phyloP scores from a whole-genome alignment of 106 monocot genomes.

The Triglochin maritima region DNA sequence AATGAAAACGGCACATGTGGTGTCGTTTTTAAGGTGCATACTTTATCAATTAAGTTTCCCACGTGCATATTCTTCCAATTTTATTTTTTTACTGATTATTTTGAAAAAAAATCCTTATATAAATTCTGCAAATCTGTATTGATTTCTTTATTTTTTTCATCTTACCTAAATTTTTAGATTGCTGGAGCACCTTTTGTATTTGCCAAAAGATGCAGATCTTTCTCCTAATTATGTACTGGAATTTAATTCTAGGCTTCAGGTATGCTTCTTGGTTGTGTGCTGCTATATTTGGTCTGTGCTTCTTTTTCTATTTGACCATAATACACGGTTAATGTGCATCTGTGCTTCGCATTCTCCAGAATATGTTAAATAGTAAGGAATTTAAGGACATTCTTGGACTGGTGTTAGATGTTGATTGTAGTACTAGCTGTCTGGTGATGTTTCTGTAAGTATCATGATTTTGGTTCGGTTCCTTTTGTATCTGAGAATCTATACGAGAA shows the following conservation, averaged over 20 bases:
- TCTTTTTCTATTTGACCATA: neutral
- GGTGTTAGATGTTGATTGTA: constrained; percentile 38
- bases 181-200: constrained; percentile 52
- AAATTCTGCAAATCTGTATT: no score
- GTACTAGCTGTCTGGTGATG: constrained; percentile 41
- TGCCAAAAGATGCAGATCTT: constrained; percentile 47
- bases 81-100: no score
- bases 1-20: no score
- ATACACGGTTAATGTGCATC: neutral
- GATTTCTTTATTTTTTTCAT: neutral
- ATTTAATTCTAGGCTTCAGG: constrained; percentile 62
- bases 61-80: no score
- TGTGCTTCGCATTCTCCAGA: constrained; percentile 22
- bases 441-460: constrained; percentile 61
- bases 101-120: no score
- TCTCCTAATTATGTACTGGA: constrained; percentile 44
- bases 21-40: no score
- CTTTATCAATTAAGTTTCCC: no score
- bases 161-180: constrained; percentile 40
- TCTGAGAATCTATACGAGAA: neutral
- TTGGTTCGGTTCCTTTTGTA: neutral
- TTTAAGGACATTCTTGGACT: constrained; percentile 54
- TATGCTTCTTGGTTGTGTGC: constrained; percentile 35
- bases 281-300: neutral
- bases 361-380: constrained; percentile 56